These are phyloP conservation scores for Penicillium egyptiacum DNA, from an alignment of 495 filamentous ascomycete genomes.

Conservation along the genomic window DNA sequence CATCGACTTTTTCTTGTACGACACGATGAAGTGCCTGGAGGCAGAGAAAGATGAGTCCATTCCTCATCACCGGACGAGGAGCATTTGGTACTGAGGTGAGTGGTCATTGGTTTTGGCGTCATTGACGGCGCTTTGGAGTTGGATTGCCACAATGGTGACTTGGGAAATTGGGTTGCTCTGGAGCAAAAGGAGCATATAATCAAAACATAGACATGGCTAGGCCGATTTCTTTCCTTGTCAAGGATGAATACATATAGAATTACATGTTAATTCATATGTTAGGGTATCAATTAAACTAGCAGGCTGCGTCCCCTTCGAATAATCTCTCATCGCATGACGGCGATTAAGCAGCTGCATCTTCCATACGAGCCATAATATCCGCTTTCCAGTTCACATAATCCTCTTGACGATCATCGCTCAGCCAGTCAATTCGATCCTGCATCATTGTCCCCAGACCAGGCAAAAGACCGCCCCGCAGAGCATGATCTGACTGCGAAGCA, in stretches of 20 bases:
- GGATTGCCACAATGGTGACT: neutral
- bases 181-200: neutral
- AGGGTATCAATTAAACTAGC: constrained; percentile 30
- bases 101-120: constrained; percentile 10
- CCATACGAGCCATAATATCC: constrained; percentile 52
- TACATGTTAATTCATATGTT: constrained; percentile 10
- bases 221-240: neutral
- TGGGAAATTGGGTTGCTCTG: constrained; percentile 11
- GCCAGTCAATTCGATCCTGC: constrained; percentile 77
- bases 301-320: constrained; percentile 5
- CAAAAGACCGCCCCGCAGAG: constrained; percentile 42
- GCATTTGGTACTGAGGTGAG: constrained; percentile 82
- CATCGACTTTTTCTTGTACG: constrained; percentile 96
- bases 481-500: constrained; percentile 5
- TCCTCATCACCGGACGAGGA: constrained; percentile 90
- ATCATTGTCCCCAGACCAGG: constrained; percentile 76
- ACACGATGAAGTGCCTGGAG: constrained; percentile 85
- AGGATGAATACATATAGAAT: neutral
- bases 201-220: constrained; percentile 1
- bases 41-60: constrained; percentile 56
- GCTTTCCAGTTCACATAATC: constrained; percentile 75
- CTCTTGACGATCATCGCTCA: constrained; percentile 65
- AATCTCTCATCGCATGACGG: neutral
- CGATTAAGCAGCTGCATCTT: constrained; percentile 23
- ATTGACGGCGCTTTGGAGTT: constrained; percentile 3